phyloP scores from a whole-genome alignment of 2,329 filamentous ascomycete species.

The Westerdykella sp. region DNA sequence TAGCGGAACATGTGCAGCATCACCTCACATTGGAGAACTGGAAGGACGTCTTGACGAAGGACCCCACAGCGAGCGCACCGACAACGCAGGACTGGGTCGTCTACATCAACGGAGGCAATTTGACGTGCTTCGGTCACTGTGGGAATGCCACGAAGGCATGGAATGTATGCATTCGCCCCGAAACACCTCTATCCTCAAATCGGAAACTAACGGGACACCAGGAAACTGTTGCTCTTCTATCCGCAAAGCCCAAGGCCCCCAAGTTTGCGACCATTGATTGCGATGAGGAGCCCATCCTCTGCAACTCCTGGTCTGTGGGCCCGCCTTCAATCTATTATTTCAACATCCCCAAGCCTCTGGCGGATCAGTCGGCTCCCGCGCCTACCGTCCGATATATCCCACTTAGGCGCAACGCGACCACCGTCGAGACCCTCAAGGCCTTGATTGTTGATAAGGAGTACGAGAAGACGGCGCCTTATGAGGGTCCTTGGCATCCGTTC shows the following conservation, averaged over 20 bases:
- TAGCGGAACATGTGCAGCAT: constrained; percentile 49
- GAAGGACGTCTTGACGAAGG: constrained; percentile 59
- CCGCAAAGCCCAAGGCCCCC: constrained; percentile 54
- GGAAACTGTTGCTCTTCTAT: constrained; percentile 59
- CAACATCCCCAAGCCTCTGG: constrained; percentile 50
- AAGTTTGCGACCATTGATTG: constrained; percentile 67
- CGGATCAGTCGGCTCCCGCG: constrained; percentile 58
- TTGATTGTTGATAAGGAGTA: constrained; percentile 56
- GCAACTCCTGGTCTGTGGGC: constrained; percentile 64
- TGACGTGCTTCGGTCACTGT: constrained; percentile 65
- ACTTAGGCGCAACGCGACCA: constrained; percentile 64
- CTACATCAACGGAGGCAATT: constrained; percentile 67
- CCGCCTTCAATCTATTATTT: constrained; percentile 63
- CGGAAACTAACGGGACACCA: constrained; percentile 26
- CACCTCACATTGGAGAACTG: constrained; percentile 63
- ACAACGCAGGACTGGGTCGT: constrained; percentile 71
- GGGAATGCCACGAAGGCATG: constrained; percentile 55
- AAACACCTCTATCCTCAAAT: constrained; percentile 20
- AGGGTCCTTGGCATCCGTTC: constrained; percentile 71
- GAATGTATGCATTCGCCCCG: constrained; percentile 37
- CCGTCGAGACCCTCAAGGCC: constrained; percentile 56
- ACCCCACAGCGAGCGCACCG: constrained; percentile 50
- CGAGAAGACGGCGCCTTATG: constrained; percentile 47
- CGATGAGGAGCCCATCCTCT: constrained; percentile 66
- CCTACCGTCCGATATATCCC: constrained; percentile 59